Evolutionary conservation across 192 early-diverging fungal species (phyloP).

Genomic region (Spizellomyces sp.): DNA sequence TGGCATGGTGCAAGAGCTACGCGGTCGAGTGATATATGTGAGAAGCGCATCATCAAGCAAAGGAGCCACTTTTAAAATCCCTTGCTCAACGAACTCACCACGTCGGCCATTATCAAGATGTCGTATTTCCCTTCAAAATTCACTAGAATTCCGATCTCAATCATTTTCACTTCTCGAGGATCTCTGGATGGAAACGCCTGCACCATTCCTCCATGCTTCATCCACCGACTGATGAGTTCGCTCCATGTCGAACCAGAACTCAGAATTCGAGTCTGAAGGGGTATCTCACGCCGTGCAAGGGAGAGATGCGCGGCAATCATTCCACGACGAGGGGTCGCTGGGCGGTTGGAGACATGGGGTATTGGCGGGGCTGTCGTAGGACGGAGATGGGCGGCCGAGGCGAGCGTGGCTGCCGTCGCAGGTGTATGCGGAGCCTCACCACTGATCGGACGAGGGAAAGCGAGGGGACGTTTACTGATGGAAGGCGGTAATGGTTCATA

Average conservation of each 20-base stretch:
- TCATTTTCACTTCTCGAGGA: background rate
- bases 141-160: constrained; percentile 24
- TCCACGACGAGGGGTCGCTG: constrained; percentile 13
- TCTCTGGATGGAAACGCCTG: constrained; percentile 17
- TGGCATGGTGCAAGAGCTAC: background rate
- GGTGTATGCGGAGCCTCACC: too few relatives aligned
- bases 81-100: background rate
- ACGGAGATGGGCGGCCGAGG: background rate
- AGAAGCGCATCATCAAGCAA: background rate
- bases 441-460: too few relatives aligned
- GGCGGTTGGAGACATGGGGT: background rate
- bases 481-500: constrained; percentile 9
- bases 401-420: too few relatives aligned
- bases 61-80: background rate
- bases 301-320: constrained; percentile 19
- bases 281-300: constrained; percentile 18
- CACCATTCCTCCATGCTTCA: constrained; percentile 12
- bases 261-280: constrained; percentile 1
- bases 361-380: background rate
- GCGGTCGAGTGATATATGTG: background rate
- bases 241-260: constrained; percentile 5
- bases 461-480: too few relatives aligned
- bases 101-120: background rate
- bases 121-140: constrained; percentile 13
- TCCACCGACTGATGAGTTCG: constrained; percentile 13